phyloP scores from a whole-genome alignment of 768 basidiomycete genomes.

The Phanerochaete sordida region DNA sequence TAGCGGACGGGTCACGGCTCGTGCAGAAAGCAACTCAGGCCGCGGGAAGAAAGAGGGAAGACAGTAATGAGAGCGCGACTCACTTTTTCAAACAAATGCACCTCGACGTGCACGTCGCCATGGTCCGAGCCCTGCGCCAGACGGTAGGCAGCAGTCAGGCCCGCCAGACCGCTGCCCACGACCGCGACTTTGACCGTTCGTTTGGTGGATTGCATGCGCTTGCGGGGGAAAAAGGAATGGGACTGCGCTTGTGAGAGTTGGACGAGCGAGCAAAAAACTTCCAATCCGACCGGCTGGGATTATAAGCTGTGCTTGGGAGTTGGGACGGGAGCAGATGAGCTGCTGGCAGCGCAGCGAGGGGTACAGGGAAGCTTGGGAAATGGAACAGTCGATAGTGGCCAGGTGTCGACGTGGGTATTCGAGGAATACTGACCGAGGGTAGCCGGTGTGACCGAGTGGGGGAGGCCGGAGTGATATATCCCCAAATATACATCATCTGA shows the following conservation, averaged over 20 bases:
- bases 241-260: background rate
- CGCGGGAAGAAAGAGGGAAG: background rate
- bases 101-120: constrained; percentile 49
- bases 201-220: background rate
- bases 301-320: background rate
- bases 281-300: background rate
- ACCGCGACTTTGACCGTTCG: constrained; percentile 60
- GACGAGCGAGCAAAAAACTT: background rate
- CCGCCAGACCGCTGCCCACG: constrained; percentile 70
- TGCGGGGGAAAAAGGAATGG: background rate
- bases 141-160: constrained; percentile 64
- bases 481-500: background rate
- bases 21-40: background rate
- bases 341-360: background rate
- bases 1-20: background rate
- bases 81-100: constrained; percentile 76
- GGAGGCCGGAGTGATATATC: background rate
- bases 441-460: background rate
- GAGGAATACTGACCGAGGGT: background rate
- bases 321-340: background rate
- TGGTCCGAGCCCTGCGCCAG: constrained; percentile 32
- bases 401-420: background rate
- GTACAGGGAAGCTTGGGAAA: background rate
- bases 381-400: background rate
- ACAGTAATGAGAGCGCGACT: constrained; percentile 11